These are phyloP conservation scores for Sphagnum tenellum DNA, from an alignment of 225 moss, liverwort and hornwort genomes.

Conservation along the genomic window DNA sequence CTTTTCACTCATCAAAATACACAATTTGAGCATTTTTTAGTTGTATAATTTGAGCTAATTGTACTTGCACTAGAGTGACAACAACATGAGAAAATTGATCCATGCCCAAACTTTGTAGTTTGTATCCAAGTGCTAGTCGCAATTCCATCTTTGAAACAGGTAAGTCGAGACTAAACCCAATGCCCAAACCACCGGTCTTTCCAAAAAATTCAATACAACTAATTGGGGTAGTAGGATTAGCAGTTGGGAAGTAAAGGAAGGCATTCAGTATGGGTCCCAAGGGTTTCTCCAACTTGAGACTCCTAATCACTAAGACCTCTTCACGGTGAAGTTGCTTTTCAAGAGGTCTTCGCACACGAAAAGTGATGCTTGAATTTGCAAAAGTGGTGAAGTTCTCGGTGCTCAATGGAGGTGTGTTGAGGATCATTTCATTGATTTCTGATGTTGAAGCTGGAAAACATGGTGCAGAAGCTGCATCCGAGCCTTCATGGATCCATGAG, in stretches of 20 bases:
- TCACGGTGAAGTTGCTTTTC: background rate
- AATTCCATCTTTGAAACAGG: constrained; percentile 9
- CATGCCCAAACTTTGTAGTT: constrained; percentile 3
- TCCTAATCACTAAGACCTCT: constrained; percentile 13
- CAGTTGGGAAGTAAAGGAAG: constrained; percentile 12
- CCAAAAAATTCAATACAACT: constrained; percentile 17
- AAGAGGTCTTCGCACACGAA: constrained; percentile 10
- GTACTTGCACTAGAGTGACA: constrained; percentile 21
- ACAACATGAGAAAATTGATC: constrained; percentile 12
- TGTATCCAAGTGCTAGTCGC: constrained; percentile 10
- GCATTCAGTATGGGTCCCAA: background rate
- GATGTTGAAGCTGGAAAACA: constrained; percentile 10
- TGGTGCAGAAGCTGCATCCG: background rate
- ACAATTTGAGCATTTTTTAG: too few relatives aligned
- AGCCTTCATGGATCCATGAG: constrained; percentile 13
- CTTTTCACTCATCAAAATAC: too few relatives aligned
- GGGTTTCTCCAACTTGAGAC: background rate
- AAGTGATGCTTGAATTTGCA: constrained; percentile 2
- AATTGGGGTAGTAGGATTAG: background rate
- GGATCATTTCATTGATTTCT: background rate
- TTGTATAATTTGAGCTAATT: too few relatives aligned
- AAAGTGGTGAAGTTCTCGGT: background rate
- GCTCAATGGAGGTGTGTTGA: constrained; percentile 10
- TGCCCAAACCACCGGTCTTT: background rate
- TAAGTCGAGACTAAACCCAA: background rate